phyloP scores from a whole-genome alignment of 2,329 filamentous ascomycete species.

The Microcyclospora tardicrescens region DNA sequence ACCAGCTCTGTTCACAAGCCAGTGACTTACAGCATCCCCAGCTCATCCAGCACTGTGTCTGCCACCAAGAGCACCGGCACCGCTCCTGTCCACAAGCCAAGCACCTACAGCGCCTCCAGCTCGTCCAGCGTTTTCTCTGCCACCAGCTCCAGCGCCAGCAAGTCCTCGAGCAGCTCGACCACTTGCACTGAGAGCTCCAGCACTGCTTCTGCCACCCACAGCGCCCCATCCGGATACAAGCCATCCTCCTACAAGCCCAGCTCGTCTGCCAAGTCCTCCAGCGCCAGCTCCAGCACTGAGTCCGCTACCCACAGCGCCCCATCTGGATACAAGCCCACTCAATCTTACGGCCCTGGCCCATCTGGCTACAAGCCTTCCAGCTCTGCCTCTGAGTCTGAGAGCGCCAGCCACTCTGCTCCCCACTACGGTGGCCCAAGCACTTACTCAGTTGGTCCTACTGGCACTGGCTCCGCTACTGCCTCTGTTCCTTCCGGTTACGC shows the following conservation, averaged over 20 bases:
- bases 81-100: conserved; percentile 1
- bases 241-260: background rate
- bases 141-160: conserved; percentile 1
- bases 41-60: background rate
- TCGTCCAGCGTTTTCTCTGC: conserved; percentile 3
- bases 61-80: background rate
- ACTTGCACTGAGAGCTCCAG: conserved; percentile 3
- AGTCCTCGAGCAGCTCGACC: conserved; percentile 1
- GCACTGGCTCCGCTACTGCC: background rate
- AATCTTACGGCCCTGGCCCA: conserved; percentile 7
- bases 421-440: background rate
- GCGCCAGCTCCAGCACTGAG: background rate
- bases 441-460: background rate
- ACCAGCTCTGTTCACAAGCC: background rate
- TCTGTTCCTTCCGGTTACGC: background rate
- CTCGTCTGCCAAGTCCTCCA: background rate
- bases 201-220: background rate
- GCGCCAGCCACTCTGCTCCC: conserved; percentile 1
- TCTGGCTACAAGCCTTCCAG: conserved; percentile 7
- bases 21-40: conserved; percentile 3
- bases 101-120: conserved; percentile 9
- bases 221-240: background rate
- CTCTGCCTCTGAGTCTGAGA: conserved; percentile 6
- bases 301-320: background rate
- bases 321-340: conserved; percentile 8